Conservation (phyloP, 2,329 filamentous ascomycete genomes). For the Epichloe sibirici region DNA sequence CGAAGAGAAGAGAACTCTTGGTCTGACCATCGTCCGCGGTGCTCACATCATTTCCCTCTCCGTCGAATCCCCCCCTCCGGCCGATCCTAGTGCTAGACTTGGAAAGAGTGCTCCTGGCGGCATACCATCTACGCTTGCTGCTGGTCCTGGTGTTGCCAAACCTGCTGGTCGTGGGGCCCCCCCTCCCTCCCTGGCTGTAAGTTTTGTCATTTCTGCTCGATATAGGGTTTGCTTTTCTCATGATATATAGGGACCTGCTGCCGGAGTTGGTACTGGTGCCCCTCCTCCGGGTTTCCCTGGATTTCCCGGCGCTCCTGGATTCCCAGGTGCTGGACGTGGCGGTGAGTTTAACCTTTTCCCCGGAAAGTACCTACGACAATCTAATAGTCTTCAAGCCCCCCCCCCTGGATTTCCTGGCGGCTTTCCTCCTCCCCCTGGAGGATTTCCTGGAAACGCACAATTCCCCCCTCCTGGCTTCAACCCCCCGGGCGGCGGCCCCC, state of each 20-base stretch:
- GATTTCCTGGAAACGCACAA: slow-evolving; percentile 22
- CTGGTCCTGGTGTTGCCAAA: slow-evolving; percentile 81
- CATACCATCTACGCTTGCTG: slow-evolving; percentile 56
- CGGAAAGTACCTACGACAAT: neutral
- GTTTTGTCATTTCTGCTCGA: slow-evolving; percentile 10
- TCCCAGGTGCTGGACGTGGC: slow-evolving; percentile 37
- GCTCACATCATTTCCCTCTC: slow-evolving; percentile 90
- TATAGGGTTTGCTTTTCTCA: slow-evolving; percentile 10
- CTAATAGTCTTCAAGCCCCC: slow-evolving; percentile 27
- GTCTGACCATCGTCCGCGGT: slow-evolving; percentile 86
- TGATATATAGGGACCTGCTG: slow-evolving; percentile 54
- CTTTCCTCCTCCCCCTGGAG: slow-evolving; percentile 35
- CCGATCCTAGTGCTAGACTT: slow-evolving; percentile 81
- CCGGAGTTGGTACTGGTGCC: slow-evolving; percentile 64
- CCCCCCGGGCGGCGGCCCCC: slow-evolving; percentile 26
- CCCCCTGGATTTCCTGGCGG: slow-evolving; percentile 39
- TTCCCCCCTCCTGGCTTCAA: slow-evolving; percentile 11
- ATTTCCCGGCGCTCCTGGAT: slow-evolving; percentile 36
- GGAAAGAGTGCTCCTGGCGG: slow-evolving; percentile 63
- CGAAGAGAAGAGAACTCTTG: slow-evolving; percentile 96
- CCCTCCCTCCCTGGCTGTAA: slow-evolving; percentile 67
- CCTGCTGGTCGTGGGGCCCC: slow-evolving; percentile 74
- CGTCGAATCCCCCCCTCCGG: slow-evolving; percentile 96
- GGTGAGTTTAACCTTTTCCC: slow-evolving; percentile 30
- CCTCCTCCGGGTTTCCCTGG: slow-evolving; percentile 50